These are phyloP conservation scores for Phaffia australis DNA, from an alignment of 768 basidiomycete genomes.

Conservation along the genomic window DNA sequence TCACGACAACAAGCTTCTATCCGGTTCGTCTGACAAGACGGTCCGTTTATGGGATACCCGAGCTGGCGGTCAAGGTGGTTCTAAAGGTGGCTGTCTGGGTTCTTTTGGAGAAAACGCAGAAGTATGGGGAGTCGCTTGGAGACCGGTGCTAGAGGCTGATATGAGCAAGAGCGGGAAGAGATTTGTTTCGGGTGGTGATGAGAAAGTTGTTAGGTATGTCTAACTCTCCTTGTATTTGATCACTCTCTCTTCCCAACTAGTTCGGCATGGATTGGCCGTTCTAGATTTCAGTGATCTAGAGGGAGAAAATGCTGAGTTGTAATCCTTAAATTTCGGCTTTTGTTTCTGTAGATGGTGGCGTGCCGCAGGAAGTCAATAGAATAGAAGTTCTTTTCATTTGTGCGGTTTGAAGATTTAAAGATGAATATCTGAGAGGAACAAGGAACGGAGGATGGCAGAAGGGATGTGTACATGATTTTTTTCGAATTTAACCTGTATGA, in stretches of 20 bases:
- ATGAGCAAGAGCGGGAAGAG: conserved; percentile 22
- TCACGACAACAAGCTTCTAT: conserved; percentile 56
- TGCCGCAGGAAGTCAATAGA: background rate
- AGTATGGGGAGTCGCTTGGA: conserved; percentile 23
- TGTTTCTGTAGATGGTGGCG: background rate
- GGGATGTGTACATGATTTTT: too few relatives aligned
- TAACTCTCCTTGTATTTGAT: background rate
- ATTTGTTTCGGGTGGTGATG: conserved; percentile 25
- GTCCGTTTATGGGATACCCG: conserved; percentile 76
- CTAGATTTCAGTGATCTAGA: background rate
- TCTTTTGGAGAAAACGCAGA: conserved; percentile 11
- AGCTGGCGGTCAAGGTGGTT: conserved; percentile 19
- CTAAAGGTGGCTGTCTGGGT: conserved; percentile 21
- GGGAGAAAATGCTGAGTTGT: background rate
- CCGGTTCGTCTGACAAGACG: conserved; percentile 70
- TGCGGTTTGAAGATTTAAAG: too few relatives aligned
- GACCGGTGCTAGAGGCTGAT: conserved; percentile 14
- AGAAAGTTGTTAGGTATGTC: conserved; percentile 23
- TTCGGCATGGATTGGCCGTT: too few relatives aligned
- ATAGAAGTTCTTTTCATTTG: too few relatives aligned
- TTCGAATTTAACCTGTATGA: too few relatives aligned
- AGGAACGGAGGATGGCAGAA: too few relatives aligned
- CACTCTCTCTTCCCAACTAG: too few relatives aligned
- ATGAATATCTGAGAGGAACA: too few relatives aligned
- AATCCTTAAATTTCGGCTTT: background rate